Conservation (phyloP, 2,329 filamentous ascomycete genomes). For the Beauveria brongniartii region DNA sequence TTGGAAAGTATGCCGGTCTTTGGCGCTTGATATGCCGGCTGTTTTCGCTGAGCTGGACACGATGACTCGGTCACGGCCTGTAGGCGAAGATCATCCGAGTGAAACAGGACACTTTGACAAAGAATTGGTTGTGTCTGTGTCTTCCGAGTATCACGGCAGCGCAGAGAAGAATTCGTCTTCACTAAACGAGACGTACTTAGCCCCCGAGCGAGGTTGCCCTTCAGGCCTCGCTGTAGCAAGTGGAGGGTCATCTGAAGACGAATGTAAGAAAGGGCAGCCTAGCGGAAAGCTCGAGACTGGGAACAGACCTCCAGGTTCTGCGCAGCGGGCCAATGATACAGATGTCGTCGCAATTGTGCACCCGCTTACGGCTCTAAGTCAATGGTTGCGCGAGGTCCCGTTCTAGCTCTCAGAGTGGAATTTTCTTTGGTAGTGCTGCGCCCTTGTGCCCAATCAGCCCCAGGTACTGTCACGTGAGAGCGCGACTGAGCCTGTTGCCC, state of each 20-base stretch:
- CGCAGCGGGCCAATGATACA: not conserved
- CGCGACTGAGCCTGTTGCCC: not conserved
- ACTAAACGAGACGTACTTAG: not conserved
- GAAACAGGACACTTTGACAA: not conserved
- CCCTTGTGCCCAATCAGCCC: not conserved
- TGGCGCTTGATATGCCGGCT: constrained; percentile 55
- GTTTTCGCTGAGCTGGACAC: not conserved
- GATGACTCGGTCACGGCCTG: not conserved
- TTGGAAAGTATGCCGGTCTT: constrained; percentile 61
- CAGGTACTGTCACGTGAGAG: constrained; percentile 1
- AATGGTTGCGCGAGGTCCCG: not conserved
- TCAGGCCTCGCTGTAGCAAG: not conserved
- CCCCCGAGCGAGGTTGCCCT: not conserved
- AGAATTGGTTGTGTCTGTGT: not conserved
- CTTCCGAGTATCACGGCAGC: not conserved
- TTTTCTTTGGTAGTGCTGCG: not conserved
- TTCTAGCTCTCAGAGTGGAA: not conserved
- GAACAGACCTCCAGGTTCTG: not conserved
- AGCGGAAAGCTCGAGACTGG: not conserved
- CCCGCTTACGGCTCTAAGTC: not conserved
- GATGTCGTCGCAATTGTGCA: not conserved
- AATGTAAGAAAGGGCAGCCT: not conserved
- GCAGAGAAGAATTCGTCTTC: not conserved
- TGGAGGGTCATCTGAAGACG: not conserved
- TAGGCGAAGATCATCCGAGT: constrained; percentile 9